phyloP scores from a whole-genome alignment of 768 basidiomycete species.

The Mycena vulgaris region DNA sequence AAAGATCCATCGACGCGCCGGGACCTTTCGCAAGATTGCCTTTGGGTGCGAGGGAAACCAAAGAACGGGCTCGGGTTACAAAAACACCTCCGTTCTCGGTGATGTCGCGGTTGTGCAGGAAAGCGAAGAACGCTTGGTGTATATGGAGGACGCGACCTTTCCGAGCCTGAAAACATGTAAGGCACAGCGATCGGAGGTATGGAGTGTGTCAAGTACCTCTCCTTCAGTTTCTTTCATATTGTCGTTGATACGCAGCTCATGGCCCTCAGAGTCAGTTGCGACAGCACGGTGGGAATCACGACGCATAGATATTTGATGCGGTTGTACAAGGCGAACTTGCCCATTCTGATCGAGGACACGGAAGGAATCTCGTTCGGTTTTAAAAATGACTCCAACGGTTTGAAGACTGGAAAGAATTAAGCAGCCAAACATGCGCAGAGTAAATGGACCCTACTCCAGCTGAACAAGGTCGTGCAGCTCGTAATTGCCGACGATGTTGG shows the following conservation, averaged over 20 bases:
- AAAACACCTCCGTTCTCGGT: slow-evolving; percentile 95
- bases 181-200: slow-evolving; percentile 24
- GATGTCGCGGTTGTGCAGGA: slow-evolving; percentile 93
- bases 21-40: slow-evolving; percentile 76
- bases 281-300: slow-evolving; percentile 86
- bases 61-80: slow-evolving; percentile 87
- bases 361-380: slow-evolving; percentile 96
- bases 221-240: slow-evolving; percentile 94
- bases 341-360: slow-evolving; percentile 97
- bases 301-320: slow-evolving; percentile 95
- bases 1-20: slow-evolving; percentile 72
- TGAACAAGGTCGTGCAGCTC: slow-evolving; percentile 97
- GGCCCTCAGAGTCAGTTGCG: slow-evolving; percentile 91
- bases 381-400: slow-evolving; percentile 97
- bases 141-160: slow-evolving; percentile 95
- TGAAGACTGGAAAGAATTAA: slow-evolving; percentile 70
- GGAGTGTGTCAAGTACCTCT: slow-evolving; percentile 69
- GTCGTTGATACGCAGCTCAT: slow-evolving; percentile 89
- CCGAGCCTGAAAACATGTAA: slow-evolving; percentile 65
- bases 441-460: slow-evolving; percentile 82
- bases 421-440: slow-evolving; percentile 17
- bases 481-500: slow-evolving; percentile 92
- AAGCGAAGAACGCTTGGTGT: slow-evolving; percentile 94
- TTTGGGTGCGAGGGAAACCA: slow-evolving; percentile 91
- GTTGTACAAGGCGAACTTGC: slow-evolving; percentile 89